Evolutionary conservation across 306 rosid genomes (phyloP).

Genomic region (Vigna mungo): DNA sequence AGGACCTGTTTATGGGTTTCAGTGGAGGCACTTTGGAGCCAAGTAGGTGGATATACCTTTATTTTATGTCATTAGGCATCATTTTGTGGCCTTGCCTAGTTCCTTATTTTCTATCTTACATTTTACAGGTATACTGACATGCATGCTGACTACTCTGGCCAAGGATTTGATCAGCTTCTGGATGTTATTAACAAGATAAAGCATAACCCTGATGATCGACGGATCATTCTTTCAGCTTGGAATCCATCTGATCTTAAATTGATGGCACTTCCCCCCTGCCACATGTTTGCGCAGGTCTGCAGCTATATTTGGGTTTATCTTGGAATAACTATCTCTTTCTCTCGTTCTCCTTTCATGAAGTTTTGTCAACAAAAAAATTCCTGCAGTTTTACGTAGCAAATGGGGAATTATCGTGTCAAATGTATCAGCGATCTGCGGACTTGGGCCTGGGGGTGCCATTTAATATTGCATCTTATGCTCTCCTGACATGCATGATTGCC

Average conservation of each 20-base stretch:
- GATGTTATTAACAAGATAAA: constrained; percentile 91
- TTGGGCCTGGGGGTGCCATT: constrained; percentile 94
- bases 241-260: constrained; percentile 90
- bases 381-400: constrained; percentile 90
- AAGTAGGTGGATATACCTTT: constrained; percentile 64
- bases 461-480: constrained; percentile 95
- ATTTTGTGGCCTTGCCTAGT: constrained; percentile 11
- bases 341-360: constrained; percentile 7
- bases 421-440: constrained; percentile 98
- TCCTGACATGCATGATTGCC: constrained; percentile 95
- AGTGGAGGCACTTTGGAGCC: constrained; percentile 99
- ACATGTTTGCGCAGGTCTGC: constrained; percentile 92
- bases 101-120: constrained; percentile 43
- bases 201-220: constrained; percentile 82
- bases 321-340: not conserved
- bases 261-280: constrained; percentile 99
- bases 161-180: constrained; percentile 92
- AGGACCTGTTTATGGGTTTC: constrained; percentile 97
- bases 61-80: not conserved
- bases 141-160: constrained; percentile 88
- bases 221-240: constrained; percentile 94
- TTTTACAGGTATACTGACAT: constrained; percentile 84
- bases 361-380: constrained; percentile 7
- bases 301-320: constrained; percentile 40
- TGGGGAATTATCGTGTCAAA: constrained; percentile 93